phyloP scores from a whole-genome alignment of 139 green algal species.

The Chlamydomonas urium region DNA sequence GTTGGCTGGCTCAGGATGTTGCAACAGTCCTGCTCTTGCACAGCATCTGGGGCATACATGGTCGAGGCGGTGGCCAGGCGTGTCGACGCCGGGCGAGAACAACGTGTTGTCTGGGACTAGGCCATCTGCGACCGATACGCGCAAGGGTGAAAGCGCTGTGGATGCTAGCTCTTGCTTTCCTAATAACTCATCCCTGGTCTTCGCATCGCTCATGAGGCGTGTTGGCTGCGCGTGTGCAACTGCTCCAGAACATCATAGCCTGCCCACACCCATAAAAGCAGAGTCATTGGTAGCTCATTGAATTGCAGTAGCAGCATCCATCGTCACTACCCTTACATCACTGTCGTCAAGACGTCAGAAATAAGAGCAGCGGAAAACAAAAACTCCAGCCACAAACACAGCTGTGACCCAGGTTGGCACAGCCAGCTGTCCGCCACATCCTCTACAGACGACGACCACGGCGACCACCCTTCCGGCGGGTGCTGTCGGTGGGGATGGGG shows the following conservation, averaged over 20 bases:
- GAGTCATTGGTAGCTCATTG: not conserved
- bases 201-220: no score
- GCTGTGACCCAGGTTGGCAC: no score
- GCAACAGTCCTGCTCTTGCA: no score
- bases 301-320: not conserved
- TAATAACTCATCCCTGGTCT: not conserved
- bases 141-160: not conserved
- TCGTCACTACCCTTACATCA: not conserved
- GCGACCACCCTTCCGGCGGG: conserved; percentile 94
- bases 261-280: not conserved
- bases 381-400: not conserved
- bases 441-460: conserved; percentile 91
- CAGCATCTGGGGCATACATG: no score
- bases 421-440: no score
- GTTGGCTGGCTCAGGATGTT: no score
- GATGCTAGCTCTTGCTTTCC: not conserved
- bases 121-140: not conserved
- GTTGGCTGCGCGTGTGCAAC: no score
- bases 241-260: no score
- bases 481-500: conserved; percentile 97
- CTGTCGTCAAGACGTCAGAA: no score
- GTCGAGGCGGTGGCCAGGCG: not conserved
- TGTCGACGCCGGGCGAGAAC: conserved; percentile 2
- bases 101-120: not conserved
- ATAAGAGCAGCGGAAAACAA: not conserved